A percentile compares a stretch with the other conserved stretches of the same genome.
These are phyloP conservation scores for Fistulinella staudtii DNA, from an alignment of 1,284 basidiomycete species.

Conservation along the genomic window DNA sequence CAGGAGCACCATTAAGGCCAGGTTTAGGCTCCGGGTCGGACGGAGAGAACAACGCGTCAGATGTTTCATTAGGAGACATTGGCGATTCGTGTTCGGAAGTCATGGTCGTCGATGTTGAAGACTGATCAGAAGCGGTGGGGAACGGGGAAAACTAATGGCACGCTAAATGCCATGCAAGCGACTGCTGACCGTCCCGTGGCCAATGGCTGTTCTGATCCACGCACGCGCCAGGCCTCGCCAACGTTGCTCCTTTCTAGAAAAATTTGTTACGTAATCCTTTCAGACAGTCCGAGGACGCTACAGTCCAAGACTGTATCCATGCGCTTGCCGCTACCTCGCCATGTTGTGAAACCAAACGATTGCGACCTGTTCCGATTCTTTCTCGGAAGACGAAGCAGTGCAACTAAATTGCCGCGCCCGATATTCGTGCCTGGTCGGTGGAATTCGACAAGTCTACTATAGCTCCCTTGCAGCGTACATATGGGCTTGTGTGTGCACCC, in stretches of 20 bases:
- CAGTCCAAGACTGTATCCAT: too few species aligned
- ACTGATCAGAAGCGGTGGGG: not conserved
- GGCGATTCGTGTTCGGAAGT: constrained; percentile 18
- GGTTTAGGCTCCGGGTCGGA: constrained; percentile 35
- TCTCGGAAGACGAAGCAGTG: constrained; percentile 1
- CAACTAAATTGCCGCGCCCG: not conserved
- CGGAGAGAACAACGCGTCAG: too few species aligned
- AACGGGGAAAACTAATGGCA: too few species aligned
- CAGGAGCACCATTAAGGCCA: constrained; percentile 37
- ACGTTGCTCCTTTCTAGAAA: not conserved
- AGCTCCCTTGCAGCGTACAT: too few species aligned
- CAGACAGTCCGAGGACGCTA: too few species aligned
- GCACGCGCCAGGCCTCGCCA: not conserved
- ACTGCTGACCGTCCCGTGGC: too few species aligned
- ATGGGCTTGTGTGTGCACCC: too few species aligned
- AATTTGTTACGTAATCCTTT: not conserved
- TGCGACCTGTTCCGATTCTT: too few species aligned
- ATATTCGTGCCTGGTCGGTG: not conserved
- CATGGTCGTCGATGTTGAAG: constrained; percentile 12
- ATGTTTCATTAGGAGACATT: constrained; percentile 35
- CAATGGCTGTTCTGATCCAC: not conserved
- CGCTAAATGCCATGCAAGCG: not conserved
- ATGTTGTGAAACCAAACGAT: too few species aligned
- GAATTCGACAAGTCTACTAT: too few species aligned
- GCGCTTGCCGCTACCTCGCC: too few species aligned